Conservation (phyloP, 306 rosid species). For the Adenanthera pavonina region DNA sequence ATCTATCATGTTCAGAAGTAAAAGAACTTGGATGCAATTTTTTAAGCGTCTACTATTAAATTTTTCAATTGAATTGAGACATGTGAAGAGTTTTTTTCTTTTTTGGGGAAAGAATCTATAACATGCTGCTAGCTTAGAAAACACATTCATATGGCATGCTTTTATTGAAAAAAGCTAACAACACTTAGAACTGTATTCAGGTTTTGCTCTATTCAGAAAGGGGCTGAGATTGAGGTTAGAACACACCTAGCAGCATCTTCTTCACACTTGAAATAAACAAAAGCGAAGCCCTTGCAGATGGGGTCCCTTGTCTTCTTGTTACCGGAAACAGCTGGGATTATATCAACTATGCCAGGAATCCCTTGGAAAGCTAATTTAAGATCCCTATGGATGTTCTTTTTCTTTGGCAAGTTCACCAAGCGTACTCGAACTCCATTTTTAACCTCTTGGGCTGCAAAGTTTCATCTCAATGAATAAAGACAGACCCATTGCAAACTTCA, state of each 20-base stretch:
- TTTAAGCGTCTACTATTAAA: neutral
- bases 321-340: conserved; percentile 72
- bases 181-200: neutral
- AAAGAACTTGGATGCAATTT: neutral
- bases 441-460: conserved; percentile 55
- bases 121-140: neutral
- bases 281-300: conserved; percentile 86
- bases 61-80: neutral
- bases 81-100: neutral
- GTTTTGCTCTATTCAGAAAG: neutral
- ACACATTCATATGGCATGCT: too few species aligned
- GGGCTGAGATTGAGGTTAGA: conserved; percentile 14
- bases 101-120: neutral
- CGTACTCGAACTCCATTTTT: conserved; percentile 59
- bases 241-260: conserved; percentile 75
- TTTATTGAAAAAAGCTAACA: neutral
- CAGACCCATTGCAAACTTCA: conserved; percentile 26
- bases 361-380: conserved; percentile 69
- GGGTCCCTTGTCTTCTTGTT: conserved; percentile 97
- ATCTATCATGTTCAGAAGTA: conserved; percentile 22
- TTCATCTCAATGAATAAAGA: conserved; percentile 26
- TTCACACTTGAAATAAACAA: conserved; percentile 72
- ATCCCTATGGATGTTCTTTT: conserved; percentile 79
- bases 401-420: conserved; percentile 77
- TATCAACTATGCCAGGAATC: conserved; percentile 64